phyloP scores from a whole-genome alignment of 768 basidiomycete genomes.

The Boletus subparvulus region DNA sequence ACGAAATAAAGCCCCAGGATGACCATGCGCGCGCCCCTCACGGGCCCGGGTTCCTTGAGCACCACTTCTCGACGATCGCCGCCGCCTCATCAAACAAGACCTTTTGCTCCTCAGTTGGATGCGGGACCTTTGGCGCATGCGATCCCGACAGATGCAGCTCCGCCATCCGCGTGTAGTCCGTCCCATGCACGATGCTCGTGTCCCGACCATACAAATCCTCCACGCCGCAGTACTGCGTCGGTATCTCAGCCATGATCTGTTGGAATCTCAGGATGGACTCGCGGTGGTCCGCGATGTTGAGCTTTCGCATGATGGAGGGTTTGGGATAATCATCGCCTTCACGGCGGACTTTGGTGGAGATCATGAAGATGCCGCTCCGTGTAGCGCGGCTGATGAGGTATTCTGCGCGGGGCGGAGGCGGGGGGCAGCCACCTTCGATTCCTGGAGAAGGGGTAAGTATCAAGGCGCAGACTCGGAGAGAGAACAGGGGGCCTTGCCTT shows the following conservation, averaged over 20 bases:
- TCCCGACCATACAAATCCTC: slow-evolving; percentile 72
- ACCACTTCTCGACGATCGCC: slow-evolving; percentile 58
- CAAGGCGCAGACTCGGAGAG: not conserved
- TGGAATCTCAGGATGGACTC: slow-evolving; percentile 41
- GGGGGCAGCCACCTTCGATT: slow-evolving; percentile 60
- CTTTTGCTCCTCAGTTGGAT: slow-evolving; percentile 62
- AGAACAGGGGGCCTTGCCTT: not conserved
- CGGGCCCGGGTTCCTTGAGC: too few relatives aligned
- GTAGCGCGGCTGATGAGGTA: slow-evolving; percentile 46
- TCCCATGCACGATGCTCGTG: slow-evolving; percentile 61
- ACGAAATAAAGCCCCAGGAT: too few relatives aligned
- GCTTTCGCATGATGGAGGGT: slow-evolving; percentile 43
- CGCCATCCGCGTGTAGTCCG: not conserved
- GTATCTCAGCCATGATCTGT: slow-evolving; percentile 53
- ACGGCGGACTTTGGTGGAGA: slow-evolving; percentile 49
- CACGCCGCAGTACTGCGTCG: slow-evolving; percentile 42
- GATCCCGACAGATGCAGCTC: slow-evolving; percentile 43
- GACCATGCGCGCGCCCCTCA: too few relatives aligned
- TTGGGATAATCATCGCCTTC: slow-evolving; percentile 45
- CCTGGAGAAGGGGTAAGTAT: not conserved
- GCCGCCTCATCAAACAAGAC: slow-evolving; percentile 64
- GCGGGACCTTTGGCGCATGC: slow-evolving; percentile 49
- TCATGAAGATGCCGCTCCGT: slow-evolving; percentile 38
- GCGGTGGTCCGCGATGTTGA: slow-evolving; percentile 30
- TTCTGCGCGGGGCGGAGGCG: slow-evolving; percentile 58